Evolutionary conservation across 768 basidiomycete genomes (phyloP).

Genomic region (Ramaria rubella): DNA sequence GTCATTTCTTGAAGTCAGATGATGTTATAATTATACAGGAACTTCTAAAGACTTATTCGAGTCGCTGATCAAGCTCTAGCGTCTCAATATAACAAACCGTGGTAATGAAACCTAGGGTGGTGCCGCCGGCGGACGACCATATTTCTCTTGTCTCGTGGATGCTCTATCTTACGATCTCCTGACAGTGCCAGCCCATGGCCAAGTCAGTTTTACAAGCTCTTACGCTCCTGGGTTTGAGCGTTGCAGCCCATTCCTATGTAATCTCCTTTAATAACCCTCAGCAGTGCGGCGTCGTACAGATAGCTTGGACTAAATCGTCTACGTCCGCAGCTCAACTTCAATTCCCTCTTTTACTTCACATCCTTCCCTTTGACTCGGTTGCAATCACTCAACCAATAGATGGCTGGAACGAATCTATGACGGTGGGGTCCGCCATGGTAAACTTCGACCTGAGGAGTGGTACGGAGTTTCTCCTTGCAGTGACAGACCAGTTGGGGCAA

Average conservation of each 20-base stretch:
- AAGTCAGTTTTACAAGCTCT: slow-evolving; percentile 2
- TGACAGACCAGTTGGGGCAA: not conserved
- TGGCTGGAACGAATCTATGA: slow-evolving; percentile 1
- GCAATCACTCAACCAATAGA: not conserved
- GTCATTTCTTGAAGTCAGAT: not conserved
- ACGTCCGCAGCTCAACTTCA: not conserved
- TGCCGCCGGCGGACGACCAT: not conserved
- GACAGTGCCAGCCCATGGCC: not conserved
- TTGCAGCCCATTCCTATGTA: not conserved
- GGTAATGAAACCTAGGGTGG: too few species aligned
- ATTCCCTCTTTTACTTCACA: slow-evolving; percentile 4
- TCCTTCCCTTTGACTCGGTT: not conserved
- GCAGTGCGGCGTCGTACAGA: slow-evolving; percentile 4
- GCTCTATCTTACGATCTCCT: not conserved
- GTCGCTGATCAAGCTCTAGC: not conserved
- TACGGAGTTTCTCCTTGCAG: not conserved
- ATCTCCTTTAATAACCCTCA: slow-evolving; percentile 1
- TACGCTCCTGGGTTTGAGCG: not conserved
- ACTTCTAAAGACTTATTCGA: not conserved
- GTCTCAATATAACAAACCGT: too few species aligned
- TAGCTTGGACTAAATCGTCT: slow-evolving; percentile 5
- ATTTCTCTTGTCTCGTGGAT: not conserved
- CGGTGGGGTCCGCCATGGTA: not conserved
- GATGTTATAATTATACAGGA: not conserved
- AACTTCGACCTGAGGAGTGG: not conserved